These are phyloP conservation scores for Chrysochromulina parva DNA, from an alignment of 78 protist species.

Conservation along the genomic window DNA sequence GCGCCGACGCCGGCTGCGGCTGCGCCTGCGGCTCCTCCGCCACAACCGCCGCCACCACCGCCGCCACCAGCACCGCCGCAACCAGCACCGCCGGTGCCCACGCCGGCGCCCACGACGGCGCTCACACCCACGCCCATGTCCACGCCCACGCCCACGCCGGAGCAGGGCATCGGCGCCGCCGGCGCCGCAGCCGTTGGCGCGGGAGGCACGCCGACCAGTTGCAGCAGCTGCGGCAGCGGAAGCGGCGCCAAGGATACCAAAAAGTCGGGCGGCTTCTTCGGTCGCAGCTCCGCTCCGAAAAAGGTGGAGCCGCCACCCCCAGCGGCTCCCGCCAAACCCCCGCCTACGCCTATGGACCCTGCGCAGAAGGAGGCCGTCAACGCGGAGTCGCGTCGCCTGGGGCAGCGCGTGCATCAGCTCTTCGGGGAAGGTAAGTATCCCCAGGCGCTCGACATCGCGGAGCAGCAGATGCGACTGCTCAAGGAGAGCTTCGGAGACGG, in stretches of 20 bases:
- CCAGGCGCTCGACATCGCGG: not conserved
- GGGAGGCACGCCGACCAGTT: not conserved
- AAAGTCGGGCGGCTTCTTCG: too few relatives aligned
- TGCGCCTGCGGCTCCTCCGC: not conserved
- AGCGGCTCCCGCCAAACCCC: too few relatives aligned
- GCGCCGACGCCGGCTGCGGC: not conserved
- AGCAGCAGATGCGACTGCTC: not conserved
- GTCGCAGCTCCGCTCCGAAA: too few relatives aligned
- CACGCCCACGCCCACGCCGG: not conserved
- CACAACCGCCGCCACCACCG: slow-evolving; percentile 9
- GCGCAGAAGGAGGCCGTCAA: not conserved
- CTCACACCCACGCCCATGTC: too few relatives aligned
- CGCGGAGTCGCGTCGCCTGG: not conserved
- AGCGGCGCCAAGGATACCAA: too few relatives aligned
- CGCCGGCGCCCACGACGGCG: too few relatives aligned
- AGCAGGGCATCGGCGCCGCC: not conserved
- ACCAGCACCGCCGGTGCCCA: not conserved
- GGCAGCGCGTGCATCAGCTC: not conserved
- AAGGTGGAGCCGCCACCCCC: too few relatives aligned
- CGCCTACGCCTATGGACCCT: not conserved
- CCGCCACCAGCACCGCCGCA: not conserved
- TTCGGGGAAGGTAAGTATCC: not conserved
- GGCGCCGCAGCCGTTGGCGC: not conserved
- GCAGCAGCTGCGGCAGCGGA: not conserved
- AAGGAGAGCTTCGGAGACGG: not conserved